Conservation (phyloP, 805 yeast genomes). For the Wickerhamomyces rabaulensis region DNA sequence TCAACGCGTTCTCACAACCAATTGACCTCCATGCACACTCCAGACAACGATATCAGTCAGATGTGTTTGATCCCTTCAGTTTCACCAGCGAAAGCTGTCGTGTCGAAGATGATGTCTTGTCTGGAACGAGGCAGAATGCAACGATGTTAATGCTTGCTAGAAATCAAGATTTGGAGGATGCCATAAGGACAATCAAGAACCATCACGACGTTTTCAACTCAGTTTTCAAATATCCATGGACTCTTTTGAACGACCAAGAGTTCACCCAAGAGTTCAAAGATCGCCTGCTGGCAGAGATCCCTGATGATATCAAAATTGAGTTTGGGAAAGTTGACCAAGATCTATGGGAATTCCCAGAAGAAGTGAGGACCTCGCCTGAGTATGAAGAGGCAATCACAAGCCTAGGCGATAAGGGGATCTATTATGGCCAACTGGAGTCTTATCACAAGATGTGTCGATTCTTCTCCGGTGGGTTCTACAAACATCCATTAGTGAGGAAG, state of each 20-base stretch:
- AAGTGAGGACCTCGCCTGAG: slow-evolving; percentile 13
- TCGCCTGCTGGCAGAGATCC: slow-evolving; percentile 33
- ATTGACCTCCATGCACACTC: not conserved
- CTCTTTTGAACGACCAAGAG: slow-evolving; percentile 76
- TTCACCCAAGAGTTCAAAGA: slow-evolving; percentile 61
- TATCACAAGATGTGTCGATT: slow-evolving; percentile 97
- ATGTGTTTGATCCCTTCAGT: not conserved
- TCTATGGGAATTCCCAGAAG: slow-evolving; percentile 67
- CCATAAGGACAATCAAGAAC: slow-evolving; percentile 62
- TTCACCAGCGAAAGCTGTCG: not conserved
- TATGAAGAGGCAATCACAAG: slow-evolving; percentile 54
- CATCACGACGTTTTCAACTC: slow-evolving; percentile 88
- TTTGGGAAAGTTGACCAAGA: slow-evolving; percentile 61
- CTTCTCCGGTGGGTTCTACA: slow-evolving; percentile 76
- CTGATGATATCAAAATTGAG: slow-evolving; percentile 57
- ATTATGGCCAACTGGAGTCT: slow-evolving; percentile 77
- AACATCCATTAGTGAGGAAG: slow-evolving; percentile 65
- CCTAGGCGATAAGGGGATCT: slow-evolving; percentile 79
- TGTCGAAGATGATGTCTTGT: not conserved
- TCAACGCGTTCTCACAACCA: not conserved
- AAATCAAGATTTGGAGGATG: slow-evolving; percentile 76
- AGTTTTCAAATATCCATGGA: slow-evolving; percentile 92
- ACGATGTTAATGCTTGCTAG: slow-evolving; percentile 81
- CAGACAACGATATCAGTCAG: not conserved
- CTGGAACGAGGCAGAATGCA: slow-evolving; percentile 43